A percentile compares a stretch with the other conserved stretches of the same genome.
Evolutionary conservation across 306 rosid species (phyloP).

Genomic region (Vachellia pachyceras): DNA sequence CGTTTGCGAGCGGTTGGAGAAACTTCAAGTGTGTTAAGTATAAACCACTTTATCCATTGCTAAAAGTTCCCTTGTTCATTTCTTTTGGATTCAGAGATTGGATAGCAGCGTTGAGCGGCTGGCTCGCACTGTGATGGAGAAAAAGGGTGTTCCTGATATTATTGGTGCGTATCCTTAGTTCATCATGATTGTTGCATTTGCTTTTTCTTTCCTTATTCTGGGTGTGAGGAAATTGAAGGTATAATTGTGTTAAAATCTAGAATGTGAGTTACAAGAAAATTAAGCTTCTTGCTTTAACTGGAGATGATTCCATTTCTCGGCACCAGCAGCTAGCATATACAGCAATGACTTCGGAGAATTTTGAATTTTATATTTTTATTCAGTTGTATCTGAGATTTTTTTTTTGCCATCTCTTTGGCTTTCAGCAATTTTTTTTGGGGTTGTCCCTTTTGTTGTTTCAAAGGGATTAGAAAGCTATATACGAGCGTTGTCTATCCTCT

Average conservation of each 20-base stretch:
- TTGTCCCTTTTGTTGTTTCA: background rate
- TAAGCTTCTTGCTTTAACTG: background rate
- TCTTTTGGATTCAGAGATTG: conserved; percentile 47
- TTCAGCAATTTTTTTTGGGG: background rate
- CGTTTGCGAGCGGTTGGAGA: background rate
- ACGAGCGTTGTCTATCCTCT: background rate
- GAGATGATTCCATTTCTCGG: background rate
- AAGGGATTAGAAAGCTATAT: background rate
- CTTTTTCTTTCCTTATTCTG: background rate
- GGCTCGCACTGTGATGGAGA: conserved; percentile 62
- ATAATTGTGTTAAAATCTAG: background rate
- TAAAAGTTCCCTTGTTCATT: background rate
- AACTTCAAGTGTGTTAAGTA: background rate
- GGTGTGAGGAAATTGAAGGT: background rate
- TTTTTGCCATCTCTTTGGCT: background rate
- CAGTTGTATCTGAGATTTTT: background rate
- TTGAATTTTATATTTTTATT: too few species aligned
- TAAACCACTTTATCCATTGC: background rate
- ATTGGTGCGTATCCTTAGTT: conserved; percentile 44
- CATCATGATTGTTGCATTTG: background rate
- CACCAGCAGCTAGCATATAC: background rate
- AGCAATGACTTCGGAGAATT: background rate
- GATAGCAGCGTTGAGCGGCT: conserved; percentile 62
- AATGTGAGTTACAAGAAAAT: background rate
- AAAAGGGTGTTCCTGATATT: conserved; percentile 70